Conservation (phyloP, 768 basidiomycete species). For the Sporobolomyces roseus region DNA sequence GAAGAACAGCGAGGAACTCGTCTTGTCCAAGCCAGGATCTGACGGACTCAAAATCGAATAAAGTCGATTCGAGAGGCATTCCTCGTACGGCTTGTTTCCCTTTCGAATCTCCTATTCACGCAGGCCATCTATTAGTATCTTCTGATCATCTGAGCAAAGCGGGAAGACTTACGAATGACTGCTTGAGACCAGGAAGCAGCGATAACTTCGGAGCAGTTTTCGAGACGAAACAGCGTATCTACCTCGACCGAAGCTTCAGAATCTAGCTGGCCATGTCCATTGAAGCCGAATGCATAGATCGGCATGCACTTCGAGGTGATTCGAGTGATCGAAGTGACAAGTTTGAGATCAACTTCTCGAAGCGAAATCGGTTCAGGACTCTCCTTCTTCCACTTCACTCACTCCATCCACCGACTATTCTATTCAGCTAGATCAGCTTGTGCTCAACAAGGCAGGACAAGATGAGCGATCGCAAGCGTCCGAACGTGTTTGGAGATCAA, state of each 20-base stretch:
- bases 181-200: conserved; percentile 26
- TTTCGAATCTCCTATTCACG: not conserved
- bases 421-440: no score
- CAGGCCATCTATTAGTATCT: no score
- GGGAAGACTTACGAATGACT: conserved; percentile 13
- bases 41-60: not conserved
- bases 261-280: conserved; percentile 6
- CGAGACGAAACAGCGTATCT: not conserved
- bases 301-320: no score
- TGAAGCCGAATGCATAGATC: conserved; percentile 16
- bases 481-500: conserved; percentile 36
- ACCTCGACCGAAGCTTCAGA: not conserved
- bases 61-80: not conserved
- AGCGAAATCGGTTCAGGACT: not conserved
- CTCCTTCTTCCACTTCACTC: not conserved
- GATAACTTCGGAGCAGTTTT: not conserved
- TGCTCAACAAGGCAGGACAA: no score
- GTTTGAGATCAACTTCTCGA: not conserved
- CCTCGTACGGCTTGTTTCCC: not conserved
- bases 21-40: conserved; percentile 22
- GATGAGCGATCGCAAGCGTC: conserved; percentile 32
- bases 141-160: no score
- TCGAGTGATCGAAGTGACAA: no score
- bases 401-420: not conserved
- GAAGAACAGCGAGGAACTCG: conserved; percentile 7